Evolutionary conservation across 148 eudicot species (phyloP).

Genomic region (Cornus florida): DNA sequence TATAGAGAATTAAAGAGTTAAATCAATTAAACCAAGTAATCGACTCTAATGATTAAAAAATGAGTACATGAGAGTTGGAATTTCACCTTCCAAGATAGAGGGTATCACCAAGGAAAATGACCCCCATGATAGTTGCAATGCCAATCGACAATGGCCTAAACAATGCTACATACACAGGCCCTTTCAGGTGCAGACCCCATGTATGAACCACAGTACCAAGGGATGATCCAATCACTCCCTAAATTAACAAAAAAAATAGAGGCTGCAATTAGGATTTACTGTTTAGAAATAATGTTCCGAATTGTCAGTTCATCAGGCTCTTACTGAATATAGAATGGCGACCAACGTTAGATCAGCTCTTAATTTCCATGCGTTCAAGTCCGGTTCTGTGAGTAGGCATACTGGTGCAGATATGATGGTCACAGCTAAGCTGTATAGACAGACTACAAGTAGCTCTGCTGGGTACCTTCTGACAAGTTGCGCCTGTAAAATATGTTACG

Average conservation of each 20-base stretch:
- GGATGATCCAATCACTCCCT: not conserved
- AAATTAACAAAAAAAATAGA: not conserved
- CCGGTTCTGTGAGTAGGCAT: not conserved
- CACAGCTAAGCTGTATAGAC: not conserved
- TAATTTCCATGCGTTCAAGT: slow-evolving; percentile 14
- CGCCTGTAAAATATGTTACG: not conserved
- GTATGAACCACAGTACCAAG: not conserved
- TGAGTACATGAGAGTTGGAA: no score
- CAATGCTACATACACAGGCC: slow-evolving; percentile 10
- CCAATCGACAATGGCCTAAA: slow-evolving; percentile 12
- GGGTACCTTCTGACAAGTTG: not conserved
- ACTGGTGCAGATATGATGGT: not conserved
- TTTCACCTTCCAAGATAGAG: slow-evolving; percentile 12
- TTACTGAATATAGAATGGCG: slow-evolving; percentile 15
- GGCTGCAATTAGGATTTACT: not conserved
- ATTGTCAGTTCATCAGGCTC: not conserved
- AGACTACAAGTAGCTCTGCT: slow-evolving; percentile 11
- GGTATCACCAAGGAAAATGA: slow-evolving; percentile 5
- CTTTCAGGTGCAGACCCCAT: slow-evolving; percentile 6
- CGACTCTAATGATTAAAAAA: no score
- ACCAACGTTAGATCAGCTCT: not conserved
- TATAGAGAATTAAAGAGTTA: no score
- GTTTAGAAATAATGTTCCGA: no score
- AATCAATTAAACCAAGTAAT: no score
- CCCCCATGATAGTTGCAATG: slow-evolving; percentile 10